Conservation (phyloP, 805 yeast genomes). For the Candida nonsorbophila region DNA sequence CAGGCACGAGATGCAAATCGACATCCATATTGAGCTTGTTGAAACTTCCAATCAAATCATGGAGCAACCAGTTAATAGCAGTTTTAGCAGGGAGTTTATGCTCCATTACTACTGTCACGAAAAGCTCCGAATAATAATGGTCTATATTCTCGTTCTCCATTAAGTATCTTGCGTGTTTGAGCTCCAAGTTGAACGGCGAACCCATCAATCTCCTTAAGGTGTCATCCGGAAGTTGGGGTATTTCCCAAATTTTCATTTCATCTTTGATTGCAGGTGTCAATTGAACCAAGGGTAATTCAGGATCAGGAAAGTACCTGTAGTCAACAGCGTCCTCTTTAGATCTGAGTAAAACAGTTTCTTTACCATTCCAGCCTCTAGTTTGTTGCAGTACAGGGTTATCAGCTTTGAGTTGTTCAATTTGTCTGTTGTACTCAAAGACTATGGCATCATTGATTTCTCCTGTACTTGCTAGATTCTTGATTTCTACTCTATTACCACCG, state of each 20-base stretch:
- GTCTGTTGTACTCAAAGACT: slow-evolving; percentile 68
- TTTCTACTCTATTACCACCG: slow-evolving; percentile 70
- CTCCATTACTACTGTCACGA: slow-evolving; percentile 13
- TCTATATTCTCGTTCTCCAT: slow-evolving; percentile 46
- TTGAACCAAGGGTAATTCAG: slow-evolving; percentile 65
- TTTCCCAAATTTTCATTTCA: slow-evolving; percentile 21
- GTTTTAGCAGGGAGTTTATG: slow-evolving; percentile 23
- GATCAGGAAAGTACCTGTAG: slow-evolving; percentile 92
- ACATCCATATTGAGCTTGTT: slow-evolving; percentile 42
- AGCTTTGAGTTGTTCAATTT: slow-evolving; percentile 41
- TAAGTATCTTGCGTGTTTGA: slow-evolving; percentile 73
- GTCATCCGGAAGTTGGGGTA: slow-evolving; percentile 64
- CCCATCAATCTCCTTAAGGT: slow-evolving; percentile 40
- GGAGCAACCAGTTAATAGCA: slow-evolving; percentile 76
- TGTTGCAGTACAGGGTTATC: slow-evolving; percentile 37
- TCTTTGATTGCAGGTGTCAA: slow-evolving; percentile 40
- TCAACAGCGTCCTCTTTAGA: slow-evolving; percentile 79
- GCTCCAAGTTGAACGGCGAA: slow-evolving; percentile 50
- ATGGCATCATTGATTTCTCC: slow-evolving; percentile 77
- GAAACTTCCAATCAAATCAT: slow-evolving; percentile 70
- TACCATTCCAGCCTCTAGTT: slow-evolving; percentile 92
- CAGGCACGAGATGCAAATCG: slow-evolving; percentile 23
- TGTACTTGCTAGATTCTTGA: slow-evolving; percentile 83
- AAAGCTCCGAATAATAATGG: slow-evolving; percentile 48
- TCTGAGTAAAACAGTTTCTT: slow-evolving; percentile 59